Evolutionary conservation across 371 early-diverging fungal species (phyloP).

Genomic region (Quaeritorhiza haematococci): DNA sequence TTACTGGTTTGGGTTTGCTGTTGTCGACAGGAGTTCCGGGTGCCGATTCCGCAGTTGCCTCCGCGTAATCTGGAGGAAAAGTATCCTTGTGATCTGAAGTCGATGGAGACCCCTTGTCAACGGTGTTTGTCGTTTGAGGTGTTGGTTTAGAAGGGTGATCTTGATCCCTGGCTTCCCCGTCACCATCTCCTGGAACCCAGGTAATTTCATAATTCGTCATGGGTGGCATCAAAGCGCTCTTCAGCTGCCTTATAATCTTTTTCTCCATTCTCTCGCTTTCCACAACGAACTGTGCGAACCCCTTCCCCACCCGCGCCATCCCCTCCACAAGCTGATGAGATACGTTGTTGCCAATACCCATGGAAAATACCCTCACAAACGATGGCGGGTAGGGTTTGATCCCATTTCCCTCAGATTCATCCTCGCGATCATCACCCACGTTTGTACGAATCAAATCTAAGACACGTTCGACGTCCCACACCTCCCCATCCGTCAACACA

Average conservation of each 20-base stretch:
- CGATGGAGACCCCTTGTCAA: constrained; percentile 4
- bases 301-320: constrained; percentile 38
- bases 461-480: constrained; percentile 20
- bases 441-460: no score
- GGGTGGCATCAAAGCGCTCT: constrained; percentile 39
- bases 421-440: no score
- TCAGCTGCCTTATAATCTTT: constrained; percentile 39
- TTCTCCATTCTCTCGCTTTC: constrained; percentile 40
- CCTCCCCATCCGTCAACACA: constrained; percentile 45
- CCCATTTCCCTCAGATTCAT: no score
- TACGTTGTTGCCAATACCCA: constrained; percentile 42
- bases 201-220: constrained; percentile 34
- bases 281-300: constrained; percentile 41
- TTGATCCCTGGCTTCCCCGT: constrained; percentile 6
- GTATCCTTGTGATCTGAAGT: constrained; percentile 9
- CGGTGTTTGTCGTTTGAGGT: not conserved
- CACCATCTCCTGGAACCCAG: no score
- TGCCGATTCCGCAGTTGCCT: no score
- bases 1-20: no score
- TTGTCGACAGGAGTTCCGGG: no score
- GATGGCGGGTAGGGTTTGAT: not conserved
- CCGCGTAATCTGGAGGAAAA: no score
- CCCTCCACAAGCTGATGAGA: constrained; percentile 44
- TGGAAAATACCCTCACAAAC: constrained; percentile 36
- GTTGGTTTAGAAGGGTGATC: constrained; percentile 11